Evolutionary conservation across 2,329 filamentous ascomycete species (phyloP).

Genomic region (Colletotrichum sp.): DNA sequence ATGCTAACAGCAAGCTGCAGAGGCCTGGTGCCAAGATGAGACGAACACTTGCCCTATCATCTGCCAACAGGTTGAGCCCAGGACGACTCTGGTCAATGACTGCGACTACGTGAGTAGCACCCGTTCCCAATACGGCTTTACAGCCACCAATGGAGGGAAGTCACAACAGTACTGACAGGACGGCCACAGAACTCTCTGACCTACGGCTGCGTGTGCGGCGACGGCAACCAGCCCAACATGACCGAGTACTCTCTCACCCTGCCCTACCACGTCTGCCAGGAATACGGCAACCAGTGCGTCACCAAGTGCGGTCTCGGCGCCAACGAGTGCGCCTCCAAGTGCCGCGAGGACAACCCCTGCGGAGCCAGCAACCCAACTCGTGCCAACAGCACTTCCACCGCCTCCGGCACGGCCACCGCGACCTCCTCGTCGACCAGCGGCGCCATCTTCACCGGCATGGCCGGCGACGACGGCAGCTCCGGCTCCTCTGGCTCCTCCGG

Average conservation of each 20-base stretch:
- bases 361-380: slow-evolving; percentile 70
- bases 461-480: slow-evolving; percentile 18
- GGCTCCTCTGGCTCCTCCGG: slow-evolving; percentile 25
- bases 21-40: slow-evolving; percentile 71
- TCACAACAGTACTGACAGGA: background rate
- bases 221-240: slow-evolving; percentile 71
- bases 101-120: slow-evolving; percentile 66
- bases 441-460: slow-evolving; percentile 41
- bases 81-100: slow-evolving; percentile 63
- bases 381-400: slow-evolving; percentile 66
- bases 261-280: slow-evolving; percentile 77
- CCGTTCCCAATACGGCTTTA: background rate
- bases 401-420: slow-evolving; percentile 45
- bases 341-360: slow-evolving; percentile 72
- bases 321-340: slow-evolving; percentile 63
- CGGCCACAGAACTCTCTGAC: slow-evolving; percentile 56
- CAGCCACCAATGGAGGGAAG: background rate
- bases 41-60: slow-evolving; percentile 71
- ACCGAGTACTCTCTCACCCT: slow-evolving; percentile 80
- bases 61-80: slow-evolving; percentile 64
- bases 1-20: slow-evolving; percentile 37
- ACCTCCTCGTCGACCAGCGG: slow-evolving; percentile 33
- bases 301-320: slow-evolving; percentile 56
- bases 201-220: slow-evolving; percentile 76
- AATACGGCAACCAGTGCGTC: slow-evolving; percentile 75